phyloP scores from a whole-genome alignment of 2,329 filamentous ascomycete genomes.

The Pseudocercospora fijiensis region DNA sequence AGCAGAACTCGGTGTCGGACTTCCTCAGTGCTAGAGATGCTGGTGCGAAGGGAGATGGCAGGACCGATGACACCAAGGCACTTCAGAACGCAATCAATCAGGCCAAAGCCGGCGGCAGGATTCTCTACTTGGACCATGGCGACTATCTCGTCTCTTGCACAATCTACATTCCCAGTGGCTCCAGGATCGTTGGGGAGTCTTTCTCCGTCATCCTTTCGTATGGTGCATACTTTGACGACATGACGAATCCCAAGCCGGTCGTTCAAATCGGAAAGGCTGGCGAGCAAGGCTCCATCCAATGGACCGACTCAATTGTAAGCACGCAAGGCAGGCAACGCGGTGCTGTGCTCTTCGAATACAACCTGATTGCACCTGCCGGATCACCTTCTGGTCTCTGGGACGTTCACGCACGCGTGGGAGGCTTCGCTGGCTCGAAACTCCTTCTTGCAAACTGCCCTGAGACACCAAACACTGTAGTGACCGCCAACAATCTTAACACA shows the following conservation, averaged over 20 bases:
- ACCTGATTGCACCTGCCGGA: constrained; percentile 52
- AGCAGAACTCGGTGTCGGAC: constrained; percentile 37
- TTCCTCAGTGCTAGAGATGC: constrained; percentile 48
- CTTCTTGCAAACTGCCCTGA: constrained; percentile 45
- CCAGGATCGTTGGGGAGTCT: constrained; percentile 61
- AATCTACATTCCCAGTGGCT: constrained; percentile 61
- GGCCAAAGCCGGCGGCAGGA: constrained; percentile 49
- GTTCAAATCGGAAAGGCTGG: constrained; percentile 66
- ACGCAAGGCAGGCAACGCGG: constrained; percentile 67
- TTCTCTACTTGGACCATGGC: constrained; percentile 75
- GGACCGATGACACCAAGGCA: constrained; percentile 59
- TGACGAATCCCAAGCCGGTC: constrained; percentile 61
- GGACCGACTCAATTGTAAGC: constrained; percentile 69
- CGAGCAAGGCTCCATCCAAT: constrained; percentile 65
- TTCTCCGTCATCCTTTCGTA: constrained; percentile 58
- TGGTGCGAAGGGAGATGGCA: constrained; percentile 53
- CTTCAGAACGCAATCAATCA: constrained; percentile 58
- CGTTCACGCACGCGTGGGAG: constrained; percentile 53
- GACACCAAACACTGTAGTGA: constrained; percentile 27
- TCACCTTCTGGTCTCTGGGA: constrained; percentile 58
- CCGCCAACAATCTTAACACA: constrained; percentile 24
- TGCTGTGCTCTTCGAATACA: constrained; percentile 71
- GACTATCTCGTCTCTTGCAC: constrained; percentile 68
- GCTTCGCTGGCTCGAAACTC: constrained; percentile 52
- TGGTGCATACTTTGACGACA: constrained; percentile 57